These are phyloP conservation scores for Sphenostylis stenocarpa DNA, from an alignment of 306 rosid genomes.

Conservation along the genomic window DNA sequence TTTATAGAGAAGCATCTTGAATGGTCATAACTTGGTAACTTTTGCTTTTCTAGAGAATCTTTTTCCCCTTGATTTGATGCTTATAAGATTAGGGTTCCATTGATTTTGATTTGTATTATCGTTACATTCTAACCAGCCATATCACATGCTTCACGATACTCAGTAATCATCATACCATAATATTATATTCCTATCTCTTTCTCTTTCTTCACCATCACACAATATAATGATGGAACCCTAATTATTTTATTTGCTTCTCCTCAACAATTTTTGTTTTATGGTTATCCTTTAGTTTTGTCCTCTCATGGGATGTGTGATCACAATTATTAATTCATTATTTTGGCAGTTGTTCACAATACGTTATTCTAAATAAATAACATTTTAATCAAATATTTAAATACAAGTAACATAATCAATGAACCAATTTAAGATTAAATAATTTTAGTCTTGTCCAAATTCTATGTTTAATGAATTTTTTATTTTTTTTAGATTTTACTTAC, in stretches of 20 bases:
- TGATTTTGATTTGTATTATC: background rate
- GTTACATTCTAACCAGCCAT: background rate
- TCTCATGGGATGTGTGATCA: background rate
- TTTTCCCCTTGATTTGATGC: background rate
- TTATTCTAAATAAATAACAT: background rate
- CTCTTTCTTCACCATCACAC: background rate
- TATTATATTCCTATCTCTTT: background rate
- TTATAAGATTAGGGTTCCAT: background rate
- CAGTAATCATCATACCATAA: background rate
- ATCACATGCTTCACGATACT: slow-evolving; percentile 21
- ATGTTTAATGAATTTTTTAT: no score
- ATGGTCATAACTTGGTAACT: no score
- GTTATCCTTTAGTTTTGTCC: background rate
- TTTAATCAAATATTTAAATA: no score
- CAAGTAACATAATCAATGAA: no score
- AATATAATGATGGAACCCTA: background rate
- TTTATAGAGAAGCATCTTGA: no score
- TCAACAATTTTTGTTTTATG: background rate
- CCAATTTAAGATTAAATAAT: no score
- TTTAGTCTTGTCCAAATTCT: no score
- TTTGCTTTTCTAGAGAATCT: background rate
- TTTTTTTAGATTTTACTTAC: no score
- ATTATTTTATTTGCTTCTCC: background rate
- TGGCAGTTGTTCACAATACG: slow-evolving; percentile 22
- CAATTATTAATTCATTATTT: slow-evolving; percentile 8